Conservation (phyloP, 441 rosid genomes). For the Bruguiera hainesii region DNA sequence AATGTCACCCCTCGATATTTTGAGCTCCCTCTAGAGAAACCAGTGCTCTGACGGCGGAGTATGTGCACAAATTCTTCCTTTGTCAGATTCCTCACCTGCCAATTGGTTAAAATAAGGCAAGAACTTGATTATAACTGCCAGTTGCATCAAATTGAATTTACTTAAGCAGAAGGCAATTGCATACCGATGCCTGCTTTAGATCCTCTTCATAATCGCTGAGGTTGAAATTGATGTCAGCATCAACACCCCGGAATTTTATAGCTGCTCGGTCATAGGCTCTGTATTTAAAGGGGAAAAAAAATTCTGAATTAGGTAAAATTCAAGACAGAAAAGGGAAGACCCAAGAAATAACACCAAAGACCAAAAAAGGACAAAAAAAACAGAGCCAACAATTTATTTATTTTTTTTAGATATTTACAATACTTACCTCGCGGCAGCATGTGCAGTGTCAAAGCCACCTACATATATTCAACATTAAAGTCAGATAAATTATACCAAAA, state of each 20-base stretch:
- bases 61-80: slow-evolving; percentile 94
- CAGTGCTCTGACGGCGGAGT: slow-evolving; percentile 90
- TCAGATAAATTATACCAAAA: slow-evolving; percentile 15
- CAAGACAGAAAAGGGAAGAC: neutral
- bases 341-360: neutral
- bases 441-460: slow-evolving; percentile 98
- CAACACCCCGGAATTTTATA: slow-evolving; percentile 85
- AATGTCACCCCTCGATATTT: slow-evolving; percentile 84
- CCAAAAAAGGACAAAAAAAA: neutral
- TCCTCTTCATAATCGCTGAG: slow-evolving; percentile 80
- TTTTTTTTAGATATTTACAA: neutral
- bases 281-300: neutral
- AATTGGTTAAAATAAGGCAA: slow-evolving; percentile 4
- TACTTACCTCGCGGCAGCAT: slow-evolving; percentile 82
- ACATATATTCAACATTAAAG: slow-evolving; percentile 17
- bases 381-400: neutral
- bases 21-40: slow-evolving; percentile 86
- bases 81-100: slow-evolving; percentile 60
- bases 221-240: slow-evolving; percentile 85
- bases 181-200: slow-evolving; percentile 57
- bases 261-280: slow-evolving; percentile 98
- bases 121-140: slow-evolving; percentile 1
- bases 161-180: neutral
- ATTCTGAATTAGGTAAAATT: no score
- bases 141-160: slow-evolving; percentile 2